These are phyloP conservation scores for Papiliotrema flavescens DNA, from an alignment of 1,284 basidiomycete genomes.

Conservation along the genomic window DNA sequence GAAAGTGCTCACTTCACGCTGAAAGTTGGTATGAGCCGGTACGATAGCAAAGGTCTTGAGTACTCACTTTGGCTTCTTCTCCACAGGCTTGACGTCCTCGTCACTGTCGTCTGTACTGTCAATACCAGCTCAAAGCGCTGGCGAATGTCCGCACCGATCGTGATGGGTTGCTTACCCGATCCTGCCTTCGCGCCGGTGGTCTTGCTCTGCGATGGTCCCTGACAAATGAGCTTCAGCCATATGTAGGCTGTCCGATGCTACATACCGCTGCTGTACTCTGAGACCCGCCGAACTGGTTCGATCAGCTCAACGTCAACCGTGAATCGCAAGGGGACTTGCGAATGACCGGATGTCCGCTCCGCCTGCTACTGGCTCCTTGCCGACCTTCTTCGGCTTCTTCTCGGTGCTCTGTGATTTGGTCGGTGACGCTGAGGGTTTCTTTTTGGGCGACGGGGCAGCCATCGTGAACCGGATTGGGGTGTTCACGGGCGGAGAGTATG, in stretches of 20 bases:
- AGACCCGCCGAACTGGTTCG: conserved; percentile 9
- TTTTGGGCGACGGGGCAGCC: conserved; percentile 9
- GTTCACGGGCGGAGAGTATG: neutral
- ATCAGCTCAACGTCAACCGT: neutral
- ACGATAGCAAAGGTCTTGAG: neutral
- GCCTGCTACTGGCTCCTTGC: conserved; percentile 9
- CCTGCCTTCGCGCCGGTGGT: conserved; percentile 10
- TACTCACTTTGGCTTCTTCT: conserved; percentile 15
- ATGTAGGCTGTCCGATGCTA: too few relatives aligned
- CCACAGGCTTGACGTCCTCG: conserved; percentile 28
- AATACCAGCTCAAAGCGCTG: neutral
- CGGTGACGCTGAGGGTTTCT: conserved; percentile 4
- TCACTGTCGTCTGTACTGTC: conserved; percentile 35
- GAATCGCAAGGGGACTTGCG: conserved; percentile 12
- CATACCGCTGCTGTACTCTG: too few relatives aligned
- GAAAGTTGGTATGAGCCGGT: neutral
- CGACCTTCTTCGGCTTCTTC: conserved; percentile 8
- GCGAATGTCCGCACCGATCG: conserved; percentile 22
- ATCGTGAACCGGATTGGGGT: conserved; percentile 4
- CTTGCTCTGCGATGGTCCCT: conserved; percentile 8
- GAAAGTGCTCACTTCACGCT: neutral
- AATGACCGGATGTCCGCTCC: conserved; percentile 28
- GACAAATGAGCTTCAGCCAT: neutral
- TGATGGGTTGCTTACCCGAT: conserved; percentile 32
- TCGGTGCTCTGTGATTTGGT: conserved; percentile 10